Conservation (phyloP, 1,284 basidiomycete genomes). For the Irpex lacteus region DNA sequence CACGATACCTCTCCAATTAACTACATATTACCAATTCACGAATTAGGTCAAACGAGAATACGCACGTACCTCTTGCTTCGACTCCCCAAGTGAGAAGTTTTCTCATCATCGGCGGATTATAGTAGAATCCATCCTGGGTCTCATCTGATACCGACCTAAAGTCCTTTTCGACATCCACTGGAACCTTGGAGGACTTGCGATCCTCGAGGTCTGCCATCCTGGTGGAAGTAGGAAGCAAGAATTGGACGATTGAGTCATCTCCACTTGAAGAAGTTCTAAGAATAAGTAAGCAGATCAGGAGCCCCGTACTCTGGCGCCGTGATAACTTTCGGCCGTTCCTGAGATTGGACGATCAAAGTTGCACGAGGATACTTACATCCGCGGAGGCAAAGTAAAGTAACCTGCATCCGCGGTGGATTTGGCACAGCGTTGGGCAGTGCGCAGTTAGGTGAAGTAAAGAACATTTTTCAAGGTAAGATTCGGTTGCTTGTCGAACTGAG, state of each 20-base stretch:
- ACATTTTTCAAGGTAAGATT: too few species aligned
- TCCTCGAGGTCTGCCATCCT: conserved; percentile 1
- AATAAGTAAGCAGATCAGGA: not conserved
- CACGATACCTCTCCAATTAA: not conserved
- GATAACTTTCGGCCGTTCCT: too few species aligned
- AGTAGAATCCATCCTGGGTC: conserved; percentile 7
- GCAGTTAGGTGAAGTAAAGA: too few species aligned
- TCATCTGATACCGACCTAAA: conserved; percentile 3
- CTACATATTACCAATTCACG: too few species aligned
- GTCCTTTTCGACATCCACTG: conserved; percentile 10
- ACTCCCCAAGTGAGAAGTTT: conserved; percentile 23
- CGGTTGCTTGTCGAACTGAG: too few species aligned
- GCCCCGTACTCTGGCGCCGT: not conserved
- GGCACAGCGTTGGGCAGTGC: too few species aligned
- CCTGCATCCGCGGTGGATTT: too few species aligned
- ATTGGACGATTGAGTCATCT: not conserved
- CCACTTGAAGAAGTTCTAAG: not conserved
- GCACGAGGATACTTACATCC: too few species aligned
- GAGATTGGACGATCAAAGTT: too few species aligned
- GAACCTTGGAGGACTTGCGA: not conserved
- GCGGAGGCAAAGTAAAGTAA: too few species aligned
- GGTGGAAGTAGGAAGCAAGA: not conserved
- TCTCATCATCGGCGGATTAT: conserved; percentile 9
- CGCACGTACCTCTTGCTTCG: conserved; percentile 22
- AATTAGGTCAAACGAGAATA: not conserved